Base-by-base conservation (phyloP, 257 asterid species). In the Cynanchum wilfordii region DNA sequence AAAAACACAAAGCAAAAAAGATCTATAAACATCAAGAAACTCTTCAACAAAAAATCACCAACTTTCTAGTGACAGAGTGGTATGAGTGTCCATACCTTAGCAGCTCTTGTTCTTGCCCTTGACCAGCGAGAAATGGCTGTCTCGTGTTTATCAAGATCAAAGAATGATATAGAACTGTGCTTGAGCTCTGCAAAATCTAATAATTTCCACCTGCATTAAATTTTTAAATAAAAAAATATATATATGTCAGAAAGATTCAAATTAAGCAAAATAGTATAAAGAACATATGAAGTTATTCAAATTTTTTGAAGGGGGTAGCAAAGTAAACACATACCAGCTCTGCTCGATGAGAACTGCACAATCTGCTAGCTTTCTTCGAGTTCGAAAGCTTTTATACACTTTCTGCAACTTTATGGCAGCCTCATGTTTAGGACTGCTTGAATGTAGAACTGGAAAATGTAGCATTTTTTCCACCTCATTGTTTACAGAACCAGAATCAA, bases 111-210 rank as follows among this genome's bases (percentile, higher is more conserved):
- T 81, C 96, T 79, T 25, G 97, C 97, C 66, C 99, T 78, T 3
- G 96, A 88, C 99, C 99, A 94, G 7, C 96, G 90, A 7, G 99
- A 94, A 27, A 87, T 78, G 15, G 99, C 97, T 3, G 95, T 89
- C 84, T 94, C 97, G 10, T 87, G 97, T 60, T 91, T 94, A 73
- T 94, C 95, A 69, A 88, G 77, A 72, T 94, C 94, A 72, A 94
- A 94, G 76, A 88, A 91, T 29, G 99, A 91, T 75, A 94, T 88
- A 4, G 99, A 94, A 75, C 99, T 91, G 71, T 86, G 97, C 82
- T 87, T 94, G 71, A 91, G 96, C 33, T 91, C 93, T 6, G 95
- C 97, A 78, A 91, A 91, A 82, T 94, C 99, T 62, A 94, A 76
- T 24, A 94, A 66, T 77, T 87, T 94, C 99, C 99, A 94, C 88